Base-by-base conservation (phyloP, 805 yeast genomes). In the Candida insectalens region DNA sequence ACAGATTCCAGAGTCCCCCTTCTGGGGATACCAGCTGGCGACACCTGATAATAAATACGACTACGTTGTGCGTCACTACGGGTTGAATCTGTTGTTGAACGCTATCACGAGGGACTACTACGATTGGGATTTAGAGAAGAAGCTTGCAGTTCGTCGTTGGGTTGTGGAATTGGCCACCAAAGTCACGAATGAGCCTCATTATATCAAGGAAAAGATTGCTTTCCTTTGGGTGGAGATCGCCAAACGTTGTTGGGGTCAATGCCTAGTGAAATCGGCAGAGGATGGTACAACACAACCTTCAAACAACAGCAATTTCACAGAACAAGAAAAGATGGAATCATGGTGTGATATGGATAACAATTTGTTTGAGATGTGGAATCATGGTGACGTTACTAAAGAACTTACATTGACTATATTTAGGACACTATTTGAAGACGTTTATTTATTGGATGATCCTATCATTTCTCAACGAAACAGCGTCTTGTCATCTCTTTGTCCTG, bases 341-440 rank as follows among this genome's bases (percentile, higher is more conserved):
- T 92, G 98, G 98, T 64, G 66, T 2, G 70, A 79, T 14, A 87
- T 92, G 96, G 98, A 92, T 49, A 59, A 66, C 12, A 79, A 79
- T 44, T 62, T 92, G 27, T 69, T 77, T 44, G 69, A 70, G 33
- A 60, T 92, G 42, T 92, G 97, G 97, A 65, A 69, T 36, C 62
- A 60, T 38, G 71, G 71, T 34, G 57, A 65, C 13, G 69, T 73
- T 17, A 68, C 88, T 3, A 66, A 95, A 41, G 95, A 87, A 50
- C 61, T 92, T 32, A 66, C 88, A 2, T 60, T 89, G 17, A 74
- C 82, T 30, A 81, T 92, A 5, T 71, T 84, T 43, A 65, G 96
- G 49, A 85, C 94, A 3, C 58, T 92, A 13, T 92, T 89, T 51
- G 99, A 92, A 58, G 99, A 92, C 51, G 74, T 92, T 8, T 92